phyloP scores from a whole-genome alignment of 768 basidiomycete species.

The Suillus fuscotomentosus region DNA sequence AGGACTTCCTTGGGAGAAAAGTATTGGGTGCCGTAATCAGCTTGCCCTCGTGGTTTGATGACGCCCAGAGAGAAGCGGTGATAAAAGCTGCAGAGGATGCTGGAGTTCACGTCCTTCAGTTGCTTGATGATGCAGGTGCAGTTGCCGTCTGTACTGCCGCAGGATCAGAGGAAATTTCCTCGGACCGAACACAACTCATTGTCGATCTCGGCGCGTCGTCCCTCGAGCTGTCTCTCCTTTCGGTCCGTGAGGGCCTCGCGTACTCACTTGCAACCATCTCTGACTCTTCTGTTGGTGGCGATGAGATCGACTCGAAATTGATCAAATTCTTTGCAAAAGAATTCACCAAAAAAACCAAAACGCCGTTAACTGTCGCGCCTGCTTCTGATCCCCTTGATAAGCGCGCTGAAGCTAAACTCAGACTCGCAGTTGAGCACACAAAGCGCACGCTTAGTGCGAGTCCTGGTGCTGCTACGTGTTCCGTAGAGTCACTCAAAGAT shows the following conservation, averaged over 20 bases:
- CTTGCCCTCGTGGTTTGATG: slow-evolving; percentile 74
- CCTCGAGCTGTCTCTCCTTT: slow-evolving; percentile 65
- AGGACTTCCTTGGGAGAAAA: slow-evolving; percentile 84
- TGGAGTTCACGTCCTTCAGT: slow-evolving; percentile 80
- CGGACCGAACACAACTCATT: slow-evolving; percentile 76
- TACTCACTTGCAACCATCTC: slow-evolving; percentile 57
- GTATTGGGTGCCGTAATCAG: slow-evolving; percentile 82
- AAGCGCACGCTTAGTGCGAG: slow-evolving; percentile 91
- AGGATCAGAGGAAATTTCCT: slow-evolving; percentile 35
- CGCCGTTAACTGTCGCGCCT: slow-evolving; percentile 62
- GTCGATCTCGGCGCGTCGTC: slow-evolving; percentile 82
- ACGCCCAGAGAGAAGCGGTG: slow-evolving; percentile 67
- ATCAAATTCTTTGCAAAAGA: slow-evolving; percentile 93
- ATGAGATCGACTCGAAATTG: slow-evolving; percentile 76
- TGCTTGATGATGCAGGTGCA: slow-evolving; percentile 86
- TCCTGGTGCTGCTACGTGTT: slow-evolving; percentile 84
- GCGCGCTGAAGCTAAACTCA: slow-evolving; percentile 91
- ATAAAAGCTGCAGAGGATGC: slow-evolving; percentile 74
- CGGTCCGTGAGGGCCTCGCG: slow-evolving; percentile 72
- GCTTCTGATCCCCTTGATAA: slow-evolving; percentile 58
- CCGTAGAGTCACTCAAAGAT: slow-evolving; percentile 92
- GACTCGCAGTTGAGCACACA: slow-evolving; percentile 90
- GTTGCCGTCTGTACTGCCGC: slow-evolving; percentile 55
- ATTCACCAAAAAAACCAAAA: slow-evolving; percentile 95
- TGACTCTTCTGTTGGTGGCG: slow-evolving; percentile 52